Conservation (phyloP, 2,329 filamentous ascomycete genomes). For the Fusarium poae region DNA sequence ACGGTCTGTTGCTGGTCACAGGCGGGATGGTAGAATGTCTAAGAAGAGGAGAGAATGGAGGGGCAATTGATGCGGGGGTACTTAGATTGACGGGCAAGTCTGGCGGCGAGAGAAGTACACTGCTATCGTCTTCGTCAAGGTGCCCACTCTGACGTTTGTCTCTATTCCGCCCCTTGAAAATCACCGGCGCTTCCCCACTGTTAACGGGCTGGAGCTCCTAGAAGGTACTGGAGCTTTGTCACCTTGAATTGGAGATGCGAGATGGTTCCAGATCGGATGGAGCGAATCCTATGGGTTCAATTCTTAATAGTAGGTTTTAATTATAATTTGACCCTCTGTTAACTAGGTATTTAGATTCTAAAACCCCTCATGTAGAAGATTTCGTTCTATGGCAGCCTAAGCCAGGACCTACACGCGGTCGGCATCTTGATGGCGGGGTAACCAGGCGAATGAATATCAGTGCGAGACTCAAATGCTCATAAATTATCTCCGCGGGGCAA, state of each 20-base stretch:
- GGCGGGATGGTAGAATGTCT: slow-evolving; percentile 54
- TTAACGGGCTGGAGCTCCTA: slow-evolving; percentile 44
- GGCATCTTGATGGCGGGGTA: slow-evolving; percentile 42
- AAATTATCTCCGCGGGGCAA: not conserved
- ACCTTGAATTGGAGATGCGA: slow-evolving; percentile 24
- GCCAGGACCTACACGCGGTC: slow-evolving; percentile 28
- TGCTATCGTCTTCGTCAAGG: slow-evolving; percentile 17
- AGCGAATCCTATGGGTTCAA: not conserved
- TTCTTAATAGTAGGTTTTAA: not conserved
- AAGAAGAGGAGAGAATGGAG: slow-evolving; percentile 58
- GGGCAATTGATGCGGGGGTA: slow-evolving; percentile 43
- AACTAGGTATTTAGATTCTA: not conserved
- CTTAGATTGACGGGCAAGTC: not conserved
- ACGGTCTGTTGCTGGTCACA: slow-evolving; percentile 37
- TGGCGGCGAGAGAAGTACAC: not conserved
- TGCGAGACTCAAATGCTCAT: not conserved
- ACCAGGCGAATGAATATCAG: slow-evolving; percentile 8
- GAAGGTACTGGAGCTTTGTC: slow-evolving; percentile 43
- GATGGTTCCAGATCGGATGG: slow-evolving; percentile 11
- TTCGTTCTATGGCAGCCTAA: slow-evolving; percentile 24
- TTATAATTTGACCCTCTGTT: not conserved
- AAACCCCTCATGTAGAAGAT: not conserved
- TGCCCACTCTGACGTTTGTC: slow-evolving; percentile 41
- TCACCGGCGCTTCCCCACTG: slow-evolving; percentile 37
- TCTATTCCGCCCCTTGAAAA: slow-evolving; percentile 15